Percentiles rank a stretch among this genome's conserved stretches.
phyloP scores from a whole-genome alignment of 2,329 filamentous ascomycete species.

The Juglanconis juglandina region DNA sequence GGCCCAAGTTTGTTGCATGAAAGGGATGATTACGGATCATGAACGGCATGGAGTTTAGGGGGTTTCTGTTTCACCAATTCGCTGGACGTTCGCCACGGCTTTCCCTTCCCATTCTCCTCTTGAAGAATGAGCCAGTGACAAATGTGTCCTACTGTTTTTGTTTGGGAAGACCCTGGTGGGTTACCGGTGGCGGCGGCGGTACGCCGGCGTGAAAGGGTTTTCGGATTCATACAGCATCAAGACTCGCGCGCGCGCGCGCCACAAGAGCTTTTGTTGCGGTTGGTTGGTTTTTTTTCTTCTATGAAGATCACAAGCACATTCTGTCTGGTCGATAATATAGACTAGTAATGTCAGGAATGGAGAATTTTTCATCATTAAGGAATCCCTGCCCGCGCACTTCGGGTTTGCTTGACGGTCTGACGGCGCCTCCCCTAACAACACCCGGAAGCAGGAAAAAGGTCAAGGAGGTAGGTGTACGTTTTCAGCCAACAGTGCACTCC shows the following conservation, averaged over 20 bases:
- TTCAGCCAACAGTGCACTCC: too few species aligned
- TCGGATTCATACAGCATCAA: slow-evolving; percentile 4
- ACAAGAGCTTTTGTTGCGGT: not conserved
- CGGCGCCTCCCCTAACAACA: too few species aligned
- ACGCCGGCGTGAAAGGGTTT: not conserved
- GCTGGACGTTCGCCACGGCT: not conserved
- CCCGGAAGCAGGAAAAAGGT: too few species aligned
- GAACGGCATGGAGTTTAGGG: slow-evolving; percentile 17
- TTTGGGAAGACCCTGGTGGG: not conserved
- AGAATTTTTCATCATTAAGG: not conserved
- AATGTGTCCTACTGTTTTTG: not conserved
- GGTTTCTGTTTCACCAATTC: not conserved
- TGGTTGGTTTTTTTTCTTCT: not conserved
- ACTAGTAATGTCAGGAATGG: slow-evolving; percentile 12
- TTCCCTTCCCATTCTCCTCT: not conserved
- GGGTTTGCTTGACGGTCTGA: not conserved
- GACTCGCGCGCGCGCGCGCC: not conserved
- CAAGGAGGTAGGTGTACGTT: too few species aligned
- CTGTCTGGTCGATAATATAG: slow-evolving; percentile 10
- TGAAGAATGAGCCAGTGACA: not conserved
- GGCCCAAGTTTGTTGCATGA: slow-evolving; percentile 9
- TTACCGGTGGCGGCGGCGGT: not conserved
- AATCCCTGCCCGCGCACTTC: not conserved
- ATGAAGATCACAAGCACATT: not conserved
- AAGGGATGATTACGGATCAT: slow-evolving; percentile 15